Percentiles rank a stretch among this genome's conserved stretches.
These are phyloP conservation scores for Epicoccum sorghinum DNA, from an alignment of 2,329 filamentous ascomycete genomes.

Conservation along the genomic window DNA sequence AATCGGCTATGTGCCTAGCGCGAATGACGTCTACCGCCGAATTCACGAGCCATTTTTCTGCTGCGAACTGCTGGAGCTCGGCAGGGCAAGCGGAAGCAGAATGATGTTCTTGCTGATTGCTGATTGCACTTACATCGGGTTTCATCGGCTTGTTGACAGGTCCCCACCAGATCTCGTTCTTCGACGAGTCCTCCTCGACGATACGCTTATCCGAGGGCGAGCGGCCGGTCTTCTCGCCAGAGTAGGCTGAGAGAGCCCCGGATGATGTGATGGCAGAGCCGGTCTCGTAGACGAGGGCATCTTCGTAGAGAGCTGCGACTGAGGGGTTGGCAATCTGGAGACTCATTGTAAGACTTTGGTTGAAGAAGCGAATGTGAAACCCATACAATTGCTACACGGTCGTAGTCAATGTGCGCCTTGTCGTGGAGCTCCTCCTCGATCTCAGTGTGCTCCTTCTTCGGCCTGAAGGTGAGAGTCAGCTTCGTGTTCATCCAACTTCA, in stretches of 20 bases:
- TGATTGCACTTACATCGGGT: slow-evolving; percentile 74
- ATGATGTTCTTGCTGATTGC: background rate
- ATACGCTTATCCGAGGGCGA: slow-evolving; percentile 98
- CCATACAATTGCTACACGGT: slow-evolving; percentile 94
- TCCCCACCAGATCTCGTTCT: slow-evolving; percentile 97
- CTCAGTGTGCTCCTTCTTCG: slow-evolving; percentile 88
- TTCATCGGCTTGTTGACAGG: slow-evolving; percentile 99
- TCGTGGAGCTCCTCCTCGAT: slow-evolving; percentile 98
- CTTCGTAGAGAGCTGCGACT: slow-evolving; percentile 95
- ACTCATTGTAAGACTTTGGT: slow-evolving; percentile 11
- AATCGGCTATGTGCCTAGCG: slow-evolving; percentile 41
- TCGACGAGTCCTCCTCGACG: slow-evolving; percentile 86
- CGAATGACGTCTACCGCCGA: slow-evolving; percentile 43
- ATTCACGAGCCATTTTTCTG: slow-evolving; percentile 32
- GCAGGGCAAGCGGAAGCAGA: slow-evolving; percentile 21
- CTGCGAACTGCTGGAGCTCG: slow-evolving; percentile 14
- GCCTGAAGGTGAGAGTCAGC: slow-evolving; percentile 59
- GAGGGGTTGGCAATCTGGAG: slow-evolving; percentile 82
- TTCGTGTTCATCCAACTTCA: background rate
- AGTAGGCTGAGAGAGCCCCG: slow-evolving; percentile 95
- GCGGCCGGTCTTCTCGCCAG: slow-evolving; percentile 95
- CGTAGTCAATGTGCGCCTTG: slow-evolving; percentile 98
- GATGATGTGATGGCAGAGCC: slow-evolving; percentile 96
- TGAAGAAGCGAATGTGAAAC: background rate
- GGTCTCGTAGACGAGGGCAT: slow-evolving; percentile 97